Percentiles rank a stretch among this genome's conserved stretches.
Conservation (phyloP, 2,329 filamentous ascomycete genomes). For the Claviceps capensis region DNA sequence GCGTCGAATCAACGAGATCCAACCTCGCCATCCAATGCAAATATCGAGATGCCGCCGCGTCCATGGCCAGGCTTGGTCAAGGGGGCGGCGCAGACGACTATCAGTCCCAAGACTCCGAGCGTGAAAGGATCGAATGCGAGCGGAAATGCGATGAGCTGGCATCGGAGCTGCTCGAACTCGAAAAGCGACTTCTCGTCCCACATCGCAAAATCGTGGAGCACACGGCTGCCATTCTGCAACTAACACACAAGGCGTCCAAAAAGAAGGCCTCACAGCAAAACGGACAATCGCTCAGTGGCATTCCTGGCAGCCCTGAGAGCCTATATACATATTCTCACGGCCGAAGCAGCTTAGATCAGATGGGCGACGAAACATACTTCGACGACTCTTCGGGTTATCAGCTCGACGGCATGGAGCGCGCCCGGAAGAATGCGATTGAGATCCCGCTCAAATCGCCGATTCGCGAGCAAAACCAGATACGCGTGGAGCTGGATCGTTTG, state of each 20-base stretch:
- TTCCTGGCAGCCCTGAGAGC: conserved; percentile 65
- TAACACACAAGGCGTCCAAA: conserved; percentile 70
- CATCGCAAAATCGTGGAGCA: conserved; percentile 72
- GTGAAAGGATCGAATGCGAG: conserved; percentile 60
- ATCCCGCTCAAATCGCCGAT: conserved; percentile 45
- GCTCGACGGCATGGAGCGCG: conserved; percentile 47
- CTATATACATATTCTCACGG: conserved; percentile 55
- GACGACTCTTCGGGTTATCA: conserved; percentile 66
- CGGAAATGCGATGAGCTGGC: conserved; percentile 78
- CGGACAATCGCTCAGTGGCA: conserved; percentile 34
- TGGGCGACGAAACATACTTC: conserved; percentile 49
- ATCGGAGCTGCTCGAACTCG: conserved; percentile 63
- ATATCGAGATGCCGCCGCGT: conserved; percentile 83
- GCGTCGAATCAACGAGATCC: conserved; percentile 68
- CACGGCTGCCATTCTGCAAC: conserved; percentile 80
- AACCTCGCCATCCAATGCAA: conserved; percentile 86
- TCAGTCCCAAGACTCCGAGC: conserved; percentile 47
- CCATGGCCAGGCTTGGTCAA: conserved; percentile 57
- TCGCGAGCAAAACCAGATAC: conserved; percentile 38
- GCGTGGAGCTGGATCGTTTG: conserved; percentile 31
- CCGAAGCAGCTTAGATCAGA: conserved; percentile 42
- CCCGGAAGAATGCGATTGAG: conserved; percentile 33
- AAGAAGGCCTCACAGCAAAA: conserved; percentile 32
- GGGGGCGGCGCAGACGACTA: conserved; percentile 29
- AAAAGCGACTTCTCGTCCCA: conserved; percentile 61